Percentiles rank a stretch among this genome's conserved stretches.
phyloP scores from a whole-genome alignment of 805 yeast species.

The Ogataea saltuana region DNA sequence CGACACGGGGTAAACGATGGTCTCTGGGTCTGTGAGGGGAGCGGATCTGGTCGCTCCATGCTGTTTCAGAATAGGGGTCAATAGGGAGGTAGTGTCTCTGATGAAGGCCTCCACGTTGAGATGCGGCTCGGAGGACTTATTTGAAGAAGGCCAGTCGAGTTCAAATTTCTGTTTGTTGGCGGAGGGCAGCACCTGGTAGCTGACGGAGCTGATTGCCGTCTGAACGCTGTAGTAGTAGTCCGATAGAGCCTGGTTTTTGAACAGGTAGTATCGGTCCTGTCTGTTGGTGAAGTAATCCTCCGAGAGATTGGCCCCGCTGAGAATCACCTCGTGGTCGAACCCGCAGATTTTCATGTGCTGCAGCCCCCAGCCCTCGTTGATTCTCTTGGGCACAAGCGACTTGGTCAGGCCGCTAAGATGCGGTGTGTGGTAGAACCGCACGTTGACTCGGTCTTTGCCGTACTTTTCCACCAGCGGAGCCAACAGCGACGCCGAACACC shows the following conservation, averaged over 20 bases:
- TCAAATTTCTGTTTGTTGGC: conserved; percentile 46
- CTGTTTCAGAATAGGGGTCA: conserved; percentile 61
- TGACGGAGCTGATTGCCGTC: conserved; percentile 61
- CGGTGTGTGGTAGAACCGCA: conserved; percentile 90
- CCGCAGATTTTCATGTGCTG: conserved; percentile 99
- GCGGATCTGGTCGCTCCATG: conserved; percentile 27
- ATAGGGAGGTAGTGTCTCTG: conserved; percentile 52
- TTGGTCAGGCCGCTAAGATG: conserved; percentile 69
- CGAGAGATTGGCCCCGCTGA: conserved; percentile 91
- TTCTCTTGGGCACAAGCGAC: conserved; percentile 69
- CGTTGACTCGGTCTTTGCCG: conserved; percentile 67
- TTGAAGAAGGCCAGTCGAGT: conserved; percentile 73
- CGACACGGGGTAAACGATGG: conserved; percentile 85
- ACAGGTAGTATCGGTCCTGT: conserved; percentile 87
- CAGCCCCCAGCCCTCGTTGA: conserved; percentile 89
- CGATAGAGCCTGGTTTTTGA: conserved; percentile 56
- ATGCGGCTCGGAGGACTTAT: conserved; percentile 68
- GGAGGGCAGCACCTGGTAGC: conserved; percentile 61
- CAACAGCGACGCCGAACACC: conserved; percentile 75
- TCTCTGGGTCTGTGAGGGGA: conserved; percentile 36
- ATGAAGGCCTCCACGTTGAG: conserved; percentile 52
- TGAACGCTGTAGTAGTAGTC: conserved; percentile 78
- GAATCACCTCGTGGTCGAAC: conserved; percentile 82
- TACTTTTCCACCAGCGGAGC: conserved; percentile 63
- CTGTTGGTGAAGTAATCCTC: conserved; percentile 91